Evolutionary conservation across 176 grass and related monocot species (phyloP).

Genomic region (Aegilops tauschii): DNA sequence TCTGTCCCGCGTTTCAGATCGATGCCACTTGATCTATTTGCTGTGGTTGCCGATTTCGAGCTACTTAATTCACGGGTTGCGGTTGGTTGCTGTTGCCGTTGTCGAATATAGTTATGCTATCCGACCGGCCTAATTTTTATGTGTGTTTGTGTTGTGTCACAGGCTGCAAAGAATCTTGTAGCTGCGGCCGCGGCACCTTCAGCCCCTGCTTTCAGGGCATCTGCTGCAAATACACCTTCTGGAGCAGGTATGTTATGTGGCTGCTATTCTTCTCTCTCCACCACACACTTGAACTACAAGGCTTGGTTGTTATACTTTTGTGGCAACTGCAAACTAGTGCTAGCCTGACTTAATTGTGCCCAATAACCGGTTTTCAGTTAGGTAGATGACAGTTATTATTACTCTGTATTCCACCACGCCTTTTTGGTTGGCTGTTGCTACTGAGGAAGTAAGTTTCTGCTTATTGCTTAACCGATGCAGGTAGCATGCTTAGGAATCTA

Average conservation of each 20-base stretch:
- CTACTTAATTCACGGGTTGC: background rate
- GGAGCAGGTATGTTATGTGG: background rate
- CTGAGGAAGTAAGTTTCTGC: background rate
- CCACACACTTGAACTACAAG: too few relatives aligned
- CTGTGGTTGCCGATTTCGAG: background rate
- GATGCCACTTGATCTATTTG: background rate
- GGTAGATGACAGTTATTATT: background rate
- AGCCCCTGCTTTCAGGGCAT: background rate
- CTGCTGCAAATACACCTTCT: background rate
- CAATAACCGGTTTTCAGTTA: background rate
- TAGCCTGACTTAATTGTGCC: background rate
- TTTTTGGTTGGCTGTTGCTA: background rate
- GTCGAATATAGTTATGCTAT: background rate
- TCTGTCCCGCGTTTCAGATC: too few relatives aligned
- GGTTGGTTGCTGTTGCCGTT: background rate
- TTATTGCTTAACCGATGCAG: slow-evolving; percentile 15
- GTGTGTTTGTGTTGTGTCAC: background rate
- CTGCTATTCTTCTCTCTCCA: too few relatives aligned
- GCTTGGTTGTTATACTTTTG: background rate
- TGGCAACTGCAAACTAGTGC: background rate
- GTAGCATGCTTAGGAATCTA: slow-evolving; percentile 44
- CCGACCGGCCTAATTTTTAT: background rate
- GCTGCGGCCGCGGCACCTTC: background rate
- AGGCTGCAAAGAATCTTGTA: background rate
- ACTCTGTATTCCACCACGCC: background rate